These are phyloP conservation scores for Pythium vanterpoolii DNA, from an alignment of 352 stramenopile genomes.

Conservation along the genomic window DNA sequence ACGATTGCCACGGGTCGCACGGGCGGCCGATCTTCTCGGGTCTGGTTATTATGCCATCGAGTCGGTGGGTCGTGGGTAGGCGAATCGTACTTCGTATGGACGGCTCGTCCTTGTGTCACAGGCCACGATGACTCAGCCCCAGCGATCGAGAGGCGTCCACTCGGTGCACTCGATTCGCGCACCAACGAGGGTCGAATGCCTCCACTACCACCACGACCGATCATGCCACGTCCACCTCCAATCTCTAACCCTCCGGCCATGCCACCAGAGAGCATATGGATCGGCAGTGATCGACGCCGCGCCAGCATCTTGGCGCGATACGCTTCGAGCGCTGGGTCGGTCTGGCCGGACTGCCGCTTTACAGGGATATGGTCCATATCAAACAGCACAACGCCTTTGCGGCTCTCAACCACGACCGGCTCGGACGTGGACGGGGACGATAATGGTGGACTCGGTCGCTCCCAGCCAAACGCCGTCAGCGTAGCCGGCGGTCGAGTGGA, in stretches of 20 bases:
- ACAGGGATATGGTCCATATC: constrained; percentile 36
- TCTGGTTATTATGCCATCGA: background rate
- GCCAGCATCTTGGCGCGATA: constrained; percentile 22
- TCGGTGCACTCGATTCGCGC: constrained; percentile 8
- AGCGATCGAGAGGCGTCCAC: background rate
- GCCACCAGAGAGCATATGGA: constrained; percentile 36
- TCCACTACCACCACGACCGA: background rate
- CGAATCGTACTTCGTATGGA: background rate
- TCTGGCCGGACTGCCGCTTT: constrained; percentile 4
- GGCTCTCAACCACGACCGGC: background rate
- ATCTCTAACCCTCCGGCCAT: background rate
- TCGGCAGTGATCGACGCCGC: constrained; percentile 41
- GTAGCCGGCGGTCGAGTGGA: background rate
- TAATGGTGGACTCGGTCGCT: background rate
- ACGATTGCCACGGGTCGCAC: background rate
- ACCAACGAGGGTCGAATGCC: background rate
- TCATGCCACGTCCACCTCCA: background rate
- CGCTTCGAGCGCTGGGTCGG: constrained; percentile 9
- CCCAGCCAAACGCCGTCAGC: constrained; percentile 9
- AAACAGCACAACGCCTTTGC: constrained; percentile 39
- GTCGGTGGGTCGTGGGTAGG: background rate
- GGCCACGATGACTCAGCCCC: background rate
- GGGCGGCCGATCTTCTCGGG: background rate
- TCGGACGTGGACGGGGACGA: constrained; percentile 8
- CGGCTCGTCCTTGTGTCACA: background rate